Conservation (phyloP, 441 rosid genomes). For the Euphorbia celastroides region DNA sequence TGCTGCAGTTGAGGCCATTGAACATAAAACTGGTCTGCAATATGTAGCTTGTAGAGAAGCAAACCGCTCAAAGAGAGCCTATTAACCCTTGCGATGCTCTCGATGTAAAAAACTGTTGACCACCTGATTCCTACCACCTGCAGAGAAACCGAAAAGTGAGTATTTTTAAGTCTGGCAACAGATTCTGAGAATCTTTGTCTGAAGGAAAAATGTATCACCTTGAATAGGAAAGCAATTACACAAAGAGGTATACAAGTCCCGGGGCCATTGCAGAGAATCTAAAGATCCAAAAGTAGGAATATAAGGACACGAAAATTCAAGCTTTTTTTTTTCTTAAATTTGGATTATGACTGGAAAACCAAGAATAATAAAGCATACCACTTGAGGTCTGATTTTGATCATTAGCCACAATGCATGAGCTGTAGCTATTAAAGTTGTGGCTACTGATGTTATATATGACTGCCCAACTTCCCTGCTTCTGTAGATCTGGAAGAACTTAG, state of each 20-base stretch:
- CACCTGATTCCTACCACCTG: constrained; percentile 74
- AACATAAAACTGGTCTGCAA: constrained; percentile 84
- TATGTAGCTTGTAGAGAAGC: constrained; percentile 62
- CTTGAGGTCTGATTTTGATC: constrained; percentile 76
- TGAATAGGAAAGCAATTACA: constrained; percentile 64
- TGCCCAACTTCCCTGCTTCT: constrained; percentile 97
- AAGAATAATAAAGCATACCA: constrained; percentile 39
- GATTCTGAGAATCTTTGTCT: not conserved
- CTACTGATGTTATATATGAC: constrained; percentile 75
- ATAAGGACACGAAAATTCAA: constrained; percentile 2
- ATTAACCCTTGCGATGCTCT: constrained; percentile 88
- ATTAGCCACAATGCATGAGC: constrained; percentile 65
- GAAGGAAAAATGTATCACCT: constrained; percentile 35
- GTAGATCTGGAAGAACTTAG: constrained; percentile 63
- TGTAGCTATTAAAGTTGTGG: constrained; percentile 66
- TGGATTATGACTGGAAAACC: not conserved
- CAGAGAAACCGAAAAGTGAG: constrained; percentile 14
- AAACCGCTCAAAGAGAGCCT: constrained; percentile 81
- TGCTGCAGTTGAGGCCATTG: constrained; percentile 81
- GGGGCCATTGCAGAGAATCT: constrained; percentile 94
- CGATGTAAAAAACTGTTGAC: constrained; percentile 75
- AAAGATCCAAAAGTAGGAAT: constrained; percentile 3
- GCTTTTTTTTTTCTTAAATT: constrained; percentile 1
- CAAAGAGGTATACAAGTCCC: constrained; percentile 92
- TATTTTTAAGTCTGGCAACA: not conserved